Evolutionary conservation across 257 asterid genomes (phyloP).

Genomic region (Mitragyna speciosa): DNA sequence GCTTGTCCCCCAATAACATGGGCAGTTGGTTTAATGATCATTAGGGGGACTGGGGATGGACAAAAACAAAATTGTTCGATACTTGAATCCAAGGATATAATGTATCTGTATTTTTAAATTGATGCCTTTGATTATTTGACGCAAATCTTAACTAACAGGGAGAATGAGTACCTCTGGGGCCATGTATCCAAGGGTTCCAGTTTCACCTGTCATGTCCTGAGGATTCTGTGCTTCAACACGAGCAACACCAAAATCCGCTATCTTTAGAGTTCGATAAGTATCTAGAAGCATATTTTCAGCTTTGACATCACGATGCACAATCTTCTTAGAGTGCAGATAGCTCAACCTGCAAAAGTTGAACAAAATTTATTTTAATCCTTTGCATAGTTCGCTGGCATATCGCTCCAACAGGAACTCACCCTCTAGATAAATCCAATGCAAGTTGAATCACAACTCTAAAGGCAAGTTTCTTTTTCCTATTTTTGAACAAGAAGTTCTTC

Average conservation of each 20-base stretch:
- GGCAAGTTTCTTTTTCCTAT: conserved; percentile 83
- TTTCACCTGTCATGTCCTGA: conserved; percentile 95
- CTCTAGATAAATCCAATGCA: conserved; percentile 84
- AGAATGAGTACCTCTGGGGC: conserved; percentile 78
- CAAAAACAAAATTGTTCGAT: not conserved
- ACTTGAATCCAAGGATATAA: not conserved
- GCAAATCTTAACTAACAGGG: not conserved
- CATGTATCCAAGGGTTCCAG: conserved; percentile 98
- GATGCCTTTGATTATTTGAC: not conserved
- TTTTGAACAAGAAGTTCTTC: conserved; percentile 67
- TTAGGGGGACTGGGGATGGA: not conserved
- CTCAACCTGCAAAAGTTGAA: conserved; percentile 54
- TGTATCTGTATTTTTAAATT: not conserved
- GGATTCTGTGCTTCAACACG: conserved; percentile 98
- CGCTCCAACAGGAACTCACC: conserved; percentile 40
- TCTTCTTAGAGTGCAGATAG: conserved; percentile 84
- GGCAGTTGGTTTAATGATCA: not conserved
- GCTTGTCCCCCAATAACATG: not conserved
- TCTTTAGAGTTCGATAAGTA: conserved; percentile 54
- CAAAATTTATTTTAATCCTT: not conserved
- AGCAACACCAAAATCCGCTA: conserved; percentile 96
- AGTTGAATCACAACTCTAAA: conserved; percentile 75
- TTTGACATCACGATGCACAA: conserved; percentile 93
- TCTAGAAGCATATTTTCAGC: conserved; percentile 94
- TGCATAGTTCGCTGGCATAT: not conserved